These are phyloP conservation scores for Fusarium keratoplasticum DNA, from an alignment of 2,329 filamentous ascomycete genomes.

Conservation along the genomic window DNA sequence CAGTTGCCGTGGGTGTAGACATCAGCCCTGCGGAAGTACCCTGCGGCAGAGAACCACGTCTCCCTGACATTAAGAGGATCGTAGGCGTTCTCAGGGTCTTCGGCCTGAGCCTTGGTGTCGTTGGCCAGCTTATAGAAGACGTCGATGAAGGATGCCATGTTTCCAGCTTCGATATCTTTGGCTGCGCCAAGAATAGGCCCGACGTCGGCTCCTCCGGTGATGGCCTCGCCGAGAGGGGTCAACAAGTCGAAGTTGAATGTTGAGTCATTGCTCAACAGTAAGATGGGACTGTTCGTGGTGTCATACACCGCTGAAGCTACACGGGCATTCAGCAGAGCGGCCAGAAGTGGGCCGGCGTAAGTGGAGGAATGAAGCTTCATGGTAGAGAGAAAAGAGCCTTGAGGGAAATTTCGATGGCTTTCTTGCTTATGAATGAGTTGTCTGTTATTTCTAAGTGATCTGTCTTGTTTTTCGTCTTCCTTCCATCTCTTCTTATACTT, in stretches of 20 bases:
- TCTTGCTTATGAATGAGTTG: background rate
- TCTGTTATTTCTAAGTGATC: background rate
- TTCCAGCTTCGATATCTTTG: background rate
- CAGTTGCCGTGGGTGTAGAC: slow-evolving; percentile 56
- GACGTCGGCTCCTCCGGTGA: background rate
- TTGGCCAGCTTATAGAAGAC: background rate
- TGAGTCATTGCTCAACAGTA: background rate
- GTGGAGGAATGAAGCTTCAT: background rate
- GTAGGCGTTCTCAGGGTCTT: slow-evolving; percentile 26
- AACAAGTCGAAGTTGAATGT: background rate
- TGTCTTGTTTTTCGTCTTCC: background rate
- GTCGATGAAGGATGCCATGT: background rate
- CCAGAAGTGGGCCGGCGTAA: background rate
- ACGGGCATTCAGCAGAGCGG: background rate
- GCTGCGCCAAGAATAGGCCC: background rate
- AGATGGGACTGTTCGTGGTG: background rate
- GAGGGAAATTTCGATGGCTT: background rate
- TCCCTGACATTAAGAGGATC: slow-evolving; percentile 42
- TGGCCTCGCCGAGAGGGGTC: background rate
- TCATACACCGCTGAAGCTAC: background rate
- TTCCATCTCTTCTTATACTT: background rate
- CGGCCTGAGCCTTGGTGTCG: background rate
- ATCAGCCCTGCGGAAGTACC: slow-evolving; percentile 56
- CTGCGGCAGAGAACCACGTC: slow-evolving; percentile 51
- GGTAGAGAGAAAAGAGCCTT: background rate